These are phyloP conservation scores for Sugiyamaella castrensis DNA, from an alignment of 1,139 yeast genomes.

Conservation along the genomic window DNA sequence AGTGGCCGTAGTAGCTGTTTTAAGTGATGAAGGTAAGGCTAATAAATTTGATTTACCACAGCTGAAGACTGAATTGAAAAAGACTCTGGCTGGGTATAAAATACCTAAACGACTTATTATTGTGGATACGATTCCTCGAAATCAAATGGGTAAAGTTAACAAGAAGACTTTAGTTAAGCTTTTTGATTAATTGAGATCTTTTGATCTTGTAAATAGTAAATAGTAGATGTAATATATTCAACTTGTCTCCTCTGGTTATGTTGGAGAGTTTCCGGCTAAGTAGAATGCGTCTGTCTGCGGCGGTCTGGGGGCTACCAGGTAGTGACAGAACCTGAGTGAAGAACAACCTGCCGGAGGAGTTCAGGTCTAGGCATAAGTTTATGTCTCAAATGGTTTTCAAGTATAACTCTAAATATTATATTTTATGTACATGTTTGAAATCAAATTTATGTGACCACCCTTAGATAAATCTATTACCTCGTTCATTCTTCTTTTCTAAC, in stretches of 20 bases:
- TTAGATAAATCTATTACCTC: constrained; percentile 12
- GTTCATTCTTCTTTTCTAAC: constrained; percentile 25
- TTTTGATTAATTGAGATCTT: constrained; percentile 12
- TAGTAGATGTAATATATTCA: neutral
- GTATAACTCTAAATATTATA: neutral
- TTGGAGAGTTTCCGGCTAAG: too few relatives aligned
- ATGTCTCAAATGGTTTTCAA: too few relatives aligned
- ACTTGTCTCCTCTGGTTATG: too few relatives aligned
- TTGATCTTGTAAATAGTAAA: neutral
- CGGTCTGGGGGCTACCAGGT: too few relatives aligned
- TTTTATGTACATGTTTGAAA: neutral
- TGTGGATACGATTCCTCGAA: constrained; percentile 34
- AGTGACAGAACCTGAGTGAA: too few relatives aligned
- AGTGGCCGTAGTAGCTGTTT: constrained; percentile 37
- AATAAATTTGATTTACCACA: constrained; percentile 21
- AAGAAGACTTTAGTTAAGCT: constrained; percentile 33
- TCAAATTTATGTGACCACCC: neutral
- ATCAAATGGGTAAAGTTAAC: constrained; percentile 40
- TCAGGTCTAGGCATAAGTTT: too few relatives aligned
- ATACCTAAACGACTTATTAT: constrained; percentile 32
- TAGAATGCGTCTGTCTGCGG: too few relatives aligned
- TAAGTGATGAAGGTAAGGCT: constrained; percentile 19
- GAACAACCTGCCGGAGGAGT: too few relatives aligned
- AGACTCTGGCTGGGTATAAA: constrained; percentile 33
- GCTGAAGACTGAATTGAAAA: constrained; percentile 30